Percentiles rank a stretch among this genome's conserved stretches.
Evolutionary conservation across 139 green algal genomes (phyloP).

Genomic region (Coelastrella sp.): DNA sequence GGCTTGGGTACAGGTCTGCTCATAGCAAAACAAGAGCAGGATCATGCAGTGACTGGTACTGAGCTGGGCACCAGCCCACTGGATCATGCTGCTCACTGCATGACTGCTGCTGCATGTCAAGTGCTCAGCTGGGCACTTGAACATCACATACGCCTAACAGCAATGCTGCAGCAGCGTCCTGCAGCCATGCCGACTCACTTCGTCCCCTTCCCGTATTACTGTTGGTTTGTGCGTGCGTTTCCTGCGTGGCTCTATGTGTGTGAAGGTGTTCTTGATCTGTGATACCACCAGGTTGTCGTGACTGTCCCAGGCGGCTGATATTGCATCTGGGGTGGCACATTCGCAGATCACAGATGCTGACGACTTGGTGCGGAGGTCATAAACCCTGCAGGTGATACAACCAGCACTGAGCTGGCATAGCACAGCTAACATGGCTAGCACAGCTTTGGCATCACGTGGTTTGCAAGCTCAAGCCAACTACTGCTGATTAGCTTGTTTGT

Average conservation of each 20-base stretch:
- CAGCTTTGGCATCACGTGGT: no score
- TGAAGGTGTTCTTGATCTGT: constrained; percentile 15
- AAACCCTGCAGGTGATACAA: constrained; percentile 9
- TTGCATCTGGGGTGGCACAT: background rate
- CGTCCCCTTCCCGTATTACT: constrained; percentile 4
- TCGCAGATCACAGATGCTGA: background rate
- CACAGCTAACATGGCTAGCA: no score
- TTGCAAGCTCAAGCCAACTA: no score
- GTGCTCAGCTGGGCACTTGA: no score
- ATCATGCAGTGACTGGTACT: no score
- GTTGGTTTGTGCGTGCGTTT: background rate
- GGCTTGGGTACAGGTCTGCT: no score
- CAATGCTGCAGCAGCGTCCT: constrained; percentile 1
- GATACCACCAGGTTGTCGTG: constrained; percentile 35
- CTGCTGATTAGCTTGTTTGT: no score
- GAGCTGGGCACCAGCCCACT: no score
- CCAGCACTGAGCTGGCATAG: no score
- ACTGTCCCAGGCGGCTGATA: constrained; percentile 36
- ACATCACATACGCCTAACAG: background rate
- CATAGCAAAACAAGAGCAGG: no score
- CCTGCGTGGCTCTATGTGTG: background rate
- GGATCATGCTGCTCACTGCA: no score
- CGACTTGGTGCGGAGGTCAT: constrained; percentile 21
- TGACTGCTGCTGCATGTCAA: no score
- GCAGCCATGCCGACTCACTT: background rate